Evolutionary conservation across 2,329 filamentous ascomycete species (phyloP).

Genomic region (Sporothrix inflata): DNA sequence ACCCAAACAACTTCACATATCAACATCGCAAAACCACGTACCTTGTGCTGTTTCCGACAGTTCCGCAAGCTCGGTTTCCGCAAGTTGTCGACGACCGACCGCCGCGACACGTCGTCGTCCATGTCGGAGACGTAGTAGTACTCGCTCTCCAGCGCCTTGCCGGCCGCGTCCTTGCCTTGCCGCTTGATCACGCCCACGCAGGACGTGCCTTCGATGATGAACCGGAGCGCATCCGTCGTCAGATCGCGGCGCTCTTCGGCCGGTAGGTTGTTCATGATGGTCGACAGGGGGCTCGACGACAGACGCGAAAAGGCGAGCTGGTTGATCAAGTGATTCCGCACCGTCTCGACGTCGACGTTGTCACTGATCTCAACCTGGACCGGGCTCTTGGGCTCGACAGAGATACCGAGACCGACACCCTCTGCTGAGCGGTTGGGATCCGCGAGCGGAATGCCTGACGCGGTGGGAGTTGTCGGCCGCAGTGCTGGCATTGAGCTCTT

Average conservation of each 20-base stretch:
- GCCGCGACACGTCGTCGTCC: slow-evolving; percentile 77
- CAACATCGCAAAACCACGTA: slow-evolving; percentile 49
- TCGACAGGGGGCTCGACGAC: slow-evolving; percentile 86
- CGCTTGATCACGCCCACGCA: slow-evolving; percentile 89
- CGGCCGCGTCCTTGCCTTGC: slow-evolving; percentile 93
- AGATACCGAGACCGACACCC: slow-evolving; percentile 35
- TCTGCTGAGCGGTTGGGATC: slow-evolving; percentile 19
- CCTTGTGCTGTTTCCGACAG: slow-evolving; percentile 97
- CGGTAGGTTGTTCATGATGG: slow-evolving; percentile 85
- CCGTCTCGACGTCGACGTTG: slow-evolving; percentile 48
- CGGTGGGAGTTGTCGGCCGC: slow-evolving; percentile 13
- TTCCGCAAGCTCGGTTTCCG: slow-evolving; percentile 86
- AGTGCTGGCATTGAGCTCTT: neutral
- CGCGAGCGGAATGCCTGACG: neutral
- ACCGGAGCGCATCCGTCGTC: slow-evolving; percentile 66
- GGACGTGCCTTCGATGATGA: slow-evolving; percentile 70
- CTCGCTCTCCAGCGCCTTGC: slow-evolving; percentile 90
- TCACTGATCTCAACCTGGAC: slow-evolving; percentile 27
- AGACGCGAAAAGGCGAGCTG: slow-evolving; percentile 94
- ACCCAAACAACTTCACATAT: neutral
- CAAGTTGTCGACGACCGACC: slow-evolving; percentile 81
- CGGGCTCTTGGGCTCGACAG: slow-evolving; percentile 30
- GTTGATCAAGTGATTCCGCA: slow-evolving; percentile 89
- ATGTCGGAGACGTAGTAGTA: slow-evolving; percentile 94
- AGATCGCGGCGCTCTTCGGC: slow-evolving; percentile 62